phyloP scores from a whole-genome alignment of 768 basidiomycete species.

The Chalciporus chontae region DNA sequence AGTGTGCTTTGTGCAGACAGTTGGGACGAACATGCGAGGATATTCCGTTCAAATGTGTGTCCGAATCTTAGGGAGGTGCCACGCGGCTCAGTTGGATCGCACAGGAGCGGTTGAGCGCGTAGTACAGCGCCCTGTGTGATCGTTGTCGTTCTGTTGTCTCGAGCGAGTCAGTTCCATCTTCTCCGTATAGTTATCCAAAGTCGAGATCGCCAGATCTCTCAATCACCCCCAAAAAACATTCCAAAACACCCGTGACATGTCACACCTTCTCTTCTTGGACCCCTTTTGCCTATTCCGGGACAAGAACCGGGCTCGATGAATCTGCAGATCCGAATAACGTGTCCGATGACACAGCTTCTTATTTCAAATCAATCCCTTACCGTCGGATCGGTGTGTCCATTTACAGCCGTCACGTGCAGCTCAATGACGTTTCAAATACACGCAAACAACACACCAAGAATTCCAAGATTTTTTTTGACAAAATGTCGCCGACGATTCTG shows the following conservation, averaged over 20 bases:
- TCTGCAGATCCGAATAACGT: slow-evolving; percentile 35
- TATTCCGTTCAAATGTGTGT: no score
- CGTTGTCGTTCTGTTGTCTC: no score
- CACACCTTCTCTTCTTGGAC: slow-evolving; percentile 12
- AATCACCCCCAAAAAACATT: not conserved
- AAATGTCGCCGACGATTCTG: not conserved
- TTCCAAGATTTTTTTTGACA: not conserved
- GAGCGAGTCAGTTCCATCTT: not conserved
- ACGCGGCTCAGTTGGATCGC: slow-evolving; percentile 3
- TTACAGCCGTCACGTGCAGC: slow-evolving; percentile 1
- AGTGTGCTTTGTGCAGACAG: not conserved
- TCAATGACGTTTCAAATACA: slow-evolving; percentile 4
- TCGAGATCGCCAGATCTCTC: slow-evolving; percentile 15
- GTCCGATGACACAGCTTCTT: slow-evolving; percentile 21
- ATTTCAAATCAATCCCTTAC: slow-evolving; percentile 27
- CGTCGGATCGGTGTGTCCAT: slow-evolving; percentile 10
- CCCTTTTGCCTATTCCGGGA: slow-evolving; percentile 11
- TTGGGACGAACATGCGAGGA: not conserved
- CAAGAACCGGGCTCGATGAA: slow-evolving; percentile 7
- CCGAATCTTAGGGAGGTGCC: slow-evolving; percentile 1
- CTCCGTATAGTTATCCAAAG: not conserved
- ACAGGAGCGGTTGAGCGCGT: slow-evolving; percentile 2
- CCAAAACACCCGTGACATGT: slow-evolving; percentile 13
- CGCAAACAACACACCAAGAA: no score
- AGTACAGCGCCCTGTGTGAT: no score